phyloP scores from a whole-genome alignment of 345 rosid genomes.

The Sonneratia alba region DNA sequence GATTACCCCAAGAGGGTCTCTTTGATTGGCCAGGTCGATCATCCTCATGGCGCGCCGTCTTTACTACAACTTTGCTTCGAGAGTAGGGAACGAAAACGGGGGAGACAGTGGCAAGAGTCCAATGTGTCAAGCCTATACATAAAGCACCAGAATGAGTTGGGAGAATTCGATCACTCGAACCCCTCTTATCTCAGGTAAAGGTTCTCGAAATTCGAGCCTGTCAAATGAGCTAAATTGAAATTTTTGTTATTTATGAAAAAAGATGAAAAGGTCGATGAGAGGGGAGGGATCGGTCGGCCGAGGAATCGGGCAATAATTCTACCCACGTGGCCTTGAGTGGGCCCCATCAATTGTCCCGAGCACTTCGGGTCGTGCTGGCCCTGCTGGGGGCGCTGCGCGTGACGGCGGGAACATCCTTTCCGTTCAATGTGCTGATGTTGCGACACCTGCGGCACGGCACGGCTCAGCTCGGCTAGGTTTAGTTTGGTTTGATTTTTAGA shows the following conservation, averaged over 20 bases:
- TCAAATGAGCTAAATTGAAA: too few relatives aligned
- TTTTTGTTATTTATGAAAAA: too few relatives aligned
- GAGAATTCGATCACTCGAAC: too few relatives aligned
- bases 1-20: constrained; percentile 35
- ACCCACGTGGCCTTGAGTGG: constrained; percentile 42
- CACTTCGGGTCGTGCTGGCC: background rate
- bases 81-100: background rate
- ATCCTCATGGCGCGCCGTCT: constrained; percentile 34
- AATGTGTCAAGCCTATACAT: constrained; percentile 20
- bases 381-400: constrained; percentile 9
- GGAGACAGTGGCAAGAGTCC: background rate
- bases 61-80: background rate
- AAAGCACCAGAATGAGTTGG: constrained; percentile 1
- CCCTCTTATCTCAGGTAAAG: too few relatives aligned
- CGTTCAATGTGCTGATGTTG: too few relatives aligned
- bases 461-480: too few relatives aligned
- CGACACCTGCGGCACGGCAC: background rate
- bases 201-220: too few relatives aligned
- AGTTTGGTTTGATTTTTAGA: too few relatives aligned
- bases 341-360: constrained; percentile 16
- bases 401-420: constrained; percentile 8
- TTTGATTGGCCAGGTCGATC: constrained; percentile 48
- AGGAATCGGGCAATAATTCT: constrained; percentile 41
- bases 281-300: constrained; percentile 10
- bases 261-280: too few relatives aligned